Conservation (phyloP, 75 land plant species). For the Pseudotsuga menziesii region DNA sequence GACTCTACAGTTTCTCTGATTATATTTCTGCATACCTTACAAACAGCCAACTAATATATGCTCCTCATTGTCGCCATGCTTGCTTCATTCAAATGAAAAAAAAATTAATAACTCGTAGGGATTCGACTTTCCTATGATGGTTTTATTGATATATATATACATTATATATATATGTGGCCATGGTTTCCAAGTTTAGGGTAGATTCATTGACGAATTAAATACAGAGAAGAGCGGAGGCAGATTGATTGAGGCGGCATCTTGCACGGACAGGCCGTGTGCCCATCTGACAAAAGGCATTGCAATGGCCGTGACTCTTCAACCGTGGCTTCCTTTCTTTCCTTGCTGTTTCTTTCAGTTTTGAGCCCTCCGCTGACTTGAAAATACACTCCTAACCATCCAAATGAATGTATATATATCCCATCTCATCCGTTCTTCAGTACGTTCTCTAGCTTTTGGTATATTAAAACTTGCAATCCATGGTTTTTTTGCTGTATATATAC, state of each 20-base stretch:
- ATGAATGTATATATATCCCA: no score
- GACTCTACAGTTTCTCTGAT: slow-evolving; percentile 1
- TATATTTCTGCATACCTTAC: not conserved
- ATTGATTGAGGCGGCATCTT: not conserved
- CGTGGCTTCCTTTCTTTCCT: not conserved
- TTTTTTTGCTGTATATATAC: not conserved
- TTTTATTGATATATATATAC: not conserved
- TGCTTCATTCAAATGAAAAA: no score
- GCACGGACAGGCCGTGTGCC: slow-evolving; percentile 7
- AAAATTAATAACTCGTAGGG: not conserved
- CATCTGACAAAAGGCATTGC: slow-evolving; percentile 8
- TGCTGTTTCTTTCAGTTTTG: not conserved
- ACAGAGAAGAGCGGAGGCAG: not conserved
- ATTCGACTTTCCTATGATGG: not conserved
- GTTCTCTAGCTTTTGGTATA: not conserved
- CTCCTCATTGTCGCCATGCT: not conserved
- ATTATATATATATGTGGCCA: not conserved
- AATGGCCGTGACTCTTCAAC: slow-evolving; percentile 7
- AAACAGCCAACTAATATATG: not conserved
- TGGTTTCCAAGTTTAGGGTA: not conserved
- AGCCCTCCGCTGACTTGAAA: not conserved
- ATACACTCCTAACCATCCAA: not conserved
- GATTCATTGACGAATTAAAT: not conserved
- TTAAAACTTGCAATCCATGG: not conserved
- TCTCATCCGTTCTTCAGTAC: not conserved